Conservation (phyloP, 306 rosid genomes). For the Quercus ilex region DNA sequence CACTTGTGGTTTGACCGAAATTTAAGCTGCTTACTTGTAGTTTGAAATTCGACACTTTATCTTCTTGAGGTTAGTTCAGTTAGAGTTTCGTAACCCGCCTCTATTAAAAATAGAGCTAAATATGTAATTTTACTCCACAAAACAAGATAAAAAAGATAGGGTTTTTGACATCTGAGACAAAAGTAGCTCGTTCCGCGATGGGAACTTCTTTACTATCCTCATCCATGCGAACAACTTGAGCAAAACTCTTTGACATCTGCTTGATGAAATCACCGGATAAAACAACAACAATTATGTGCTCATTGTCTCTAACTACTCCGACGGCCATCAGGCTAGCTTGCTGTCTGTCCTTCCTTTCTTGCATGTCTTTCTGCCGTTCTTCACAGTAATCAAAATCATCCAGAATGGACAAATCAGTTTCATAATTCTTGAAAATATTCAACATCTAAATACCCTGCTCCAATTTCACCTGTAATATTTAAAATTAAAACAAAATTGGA, state of each 20-base stretch:
- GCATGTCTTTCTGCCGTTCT: constrained; percentile 81
- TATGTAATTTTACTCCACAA: no score
- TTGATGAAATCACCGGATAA: constrained; percentile 54
- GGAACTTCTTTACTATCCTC: constrained; percentile 49
- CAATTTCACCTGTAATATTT: constrained; percentile 56
- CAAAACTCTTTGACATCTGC: constrained; percentile 82
- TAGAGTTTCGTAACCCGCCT: no score
- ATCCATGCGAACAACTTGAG: constrained; percentile 68
- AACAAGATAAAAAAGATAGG: no score
- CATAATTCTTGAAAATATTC: constrained; percentile 65
- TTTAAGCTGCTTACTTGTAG: no score
- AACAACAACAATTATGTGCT: constrained; percentile 42
- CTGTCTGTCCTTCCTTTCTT: constrained; percentile 69
- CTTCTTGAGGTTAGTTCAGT: no score
- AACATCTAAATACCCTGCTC: constrained; percentile 73
- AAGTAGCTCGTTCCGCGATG: constrained; percentile 33
- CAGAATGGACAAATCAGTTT: constrained; percentile 63
- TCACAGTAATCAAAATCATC: constrained; percentile 80
- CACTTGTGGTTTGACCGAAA: no score
- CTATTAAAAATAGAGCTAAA: no score
- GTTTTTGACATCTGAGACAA: constrained; percentile 29
- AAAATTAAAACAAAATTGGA: constrained; percentile 7
- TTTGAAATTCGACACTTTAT: no score
- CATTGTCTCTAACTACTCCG: constrained; percentile 55
- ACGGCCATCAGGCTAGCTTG: constrained; percentile 46